Conservation (phyloP, 257 asterid species). For the Gentiana macrophylla region DNA sequence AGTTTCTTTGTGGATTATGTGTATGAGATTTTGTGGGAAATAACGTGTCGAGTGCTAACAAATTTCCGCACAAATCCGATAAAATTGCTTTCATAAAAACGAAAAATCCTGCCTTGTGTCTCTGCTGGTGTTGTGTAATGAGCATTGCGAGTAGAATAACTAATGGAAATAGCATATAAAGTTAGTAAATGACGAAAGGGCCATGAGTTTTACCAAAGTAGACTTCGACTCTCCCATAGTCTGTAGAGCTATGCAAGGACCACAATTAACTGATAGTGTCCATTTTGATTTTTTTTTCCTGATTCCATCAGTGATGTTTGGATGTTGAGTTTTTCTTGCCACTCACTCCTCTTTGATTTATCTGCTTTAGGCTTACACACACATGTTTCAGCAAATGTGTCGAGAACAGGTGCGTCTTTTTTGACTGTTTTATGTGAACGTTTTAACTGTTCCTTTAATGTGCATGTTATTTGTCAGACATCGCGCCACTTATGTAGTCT, state of each 20-base stretch:
- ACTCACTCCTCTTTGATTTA: background rate
- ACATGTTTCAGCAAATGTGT: slow-evolving; percentile 76
- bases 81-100: background rate
- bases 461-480: background rate
- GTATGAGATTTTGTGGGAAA: no score
- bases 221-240: no score
- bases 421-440: background rate
- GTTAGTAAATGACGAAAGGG: no score
- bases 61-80: no score
- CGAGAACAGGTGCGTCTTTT: slow-evolving; percentile 50
- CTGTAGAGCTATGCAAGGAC: no score
- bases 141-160: no score
- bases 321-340: background rate
- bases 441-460: background rate
- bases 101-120: background rate
- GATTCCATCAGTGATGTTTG: background rate
- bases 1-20: no score
- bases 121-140: no score
- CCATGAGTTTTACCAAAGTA: no score
- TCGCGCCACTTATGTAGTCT: background rate
- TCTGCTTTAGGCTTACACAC: slow-evolving; percentile 64
- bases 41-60: no score
- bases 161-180: no score
- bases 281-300: background rate
- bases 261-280: background rate